phyloP scores from a whole-genome alignment of 805 yeast species.

The Ogataea trehalophila region DNA sequence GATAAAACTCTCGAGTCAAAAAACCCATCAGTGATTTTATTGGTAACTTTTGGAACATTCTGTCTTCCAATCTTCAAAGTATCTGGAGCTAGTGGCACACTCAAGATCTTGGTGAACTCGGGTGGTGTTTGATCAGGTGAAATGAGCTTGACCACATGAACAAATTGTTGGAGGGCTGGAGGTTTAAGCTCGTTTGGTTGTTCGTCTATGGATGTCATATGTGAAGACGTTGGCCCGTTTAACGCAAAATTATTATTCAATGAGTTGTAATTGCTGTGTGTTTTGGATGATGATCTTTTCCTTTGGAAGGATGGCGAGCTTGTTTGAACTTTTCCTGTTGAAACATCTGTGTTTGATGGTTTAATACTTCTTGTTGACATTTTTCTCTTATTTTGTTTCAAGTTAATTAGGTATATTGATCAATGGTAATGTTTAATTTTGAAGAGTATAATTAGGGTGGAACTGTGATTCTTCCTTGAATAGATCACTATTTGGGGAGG shows the following conservation, averaged over 20 bases:
- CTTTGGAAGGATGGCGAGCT: slow-evolving; percentile 17
- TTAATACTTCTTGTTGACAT: slow-evolving; percentile 11
- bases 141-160: slow-evolving; percentile 62
- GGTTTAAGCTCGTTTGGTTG: slow-evolving; percentile 9
- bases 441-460: too few species aligned
- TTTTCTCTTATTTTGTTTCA: background rate
- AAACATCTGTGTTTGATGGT: slow-evolving; percentile 1
- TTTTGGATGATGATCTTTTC: slow-evolving; percentile 30
- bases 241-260: slow-evolving; percentile 16
- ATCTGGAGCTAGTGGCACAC: slow-evolving; percentile 78
- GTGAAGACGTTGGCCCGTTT: slow-evolving; percentile 5
- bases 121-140: slow-evolving; percentile 76
- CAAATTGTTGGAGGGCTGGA: slow-evolving; percentile 29
- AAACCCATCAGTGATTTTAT: slow-evolving; percentile 76
- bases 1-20: slow-evolving; percentile 92
- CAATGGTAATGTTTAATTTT: too few species aligned
- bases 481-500: too few species aligned
- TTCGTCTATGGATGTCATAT: slow-evolving; percentile 4
- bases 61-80: slow-evolving; percentile 88
- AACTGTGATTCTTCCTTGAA: too few species aligned
- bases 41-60: slow-evolving; percentile 55
- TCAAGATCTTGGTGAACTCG: slow-evolving; percentile 62
- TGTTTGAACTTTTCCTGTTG: slow-evolving; percentile 1
- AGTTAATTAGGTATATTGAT: too few species aligned
- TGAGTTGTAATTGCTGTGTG: slow-evolving; percentile 29